These are phyloP conservation scores for Santalum album DNA, from an alignment of 164 flowering plant genomes.

Conservation along the genomic window DNA sequence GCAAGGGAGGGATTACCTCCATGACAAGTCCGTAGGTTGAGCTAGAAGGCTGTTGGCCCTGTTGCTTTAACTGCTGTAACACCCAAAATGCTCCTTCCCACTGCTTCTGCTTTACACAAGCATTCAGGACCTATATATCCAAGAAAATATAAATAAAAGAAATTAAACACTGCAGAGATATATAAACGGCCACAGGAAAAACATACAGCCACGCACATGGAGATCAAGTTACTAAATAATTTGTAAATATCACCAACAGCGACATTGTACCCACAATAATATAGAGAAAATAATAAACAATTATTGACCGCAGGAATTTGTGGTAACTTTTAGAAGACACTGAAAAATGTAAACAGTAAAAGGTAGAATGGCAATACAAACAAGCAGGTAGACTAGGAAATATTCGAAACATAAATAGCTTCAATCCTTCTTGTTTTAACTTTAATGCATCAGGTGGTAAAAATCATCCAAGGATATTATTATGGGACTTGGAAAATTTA, in stretches of 20 bases:
- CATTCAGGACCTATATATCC: conserved; percentile 65
- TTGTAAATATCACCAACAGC: too few species aligned
- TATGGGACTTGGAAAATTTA: not conserved
- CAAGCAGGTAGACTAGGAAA: not conserved
- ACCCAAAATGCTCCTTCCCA: conserved; percentile 99
- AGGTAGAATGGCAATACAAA: not conserved
- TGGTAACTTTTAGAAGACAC: too few species aligned
- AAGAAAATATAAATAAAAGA: not conserved
- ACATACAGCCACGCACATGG: not conserved
- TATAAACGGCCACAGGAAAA: not conserved
- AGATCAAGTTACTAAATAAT: too few species aligned
- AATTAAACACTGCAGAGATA: not conserved
- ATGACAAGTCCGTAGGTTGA: conserved; percentile 87
- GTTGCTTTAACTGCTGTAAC: conserved; percentile 65
- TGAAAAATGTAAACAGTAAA: not conserved
- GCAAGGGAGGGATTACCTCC: too few species aligned
- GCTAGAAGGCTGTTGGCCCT: conserved; percentile 46
- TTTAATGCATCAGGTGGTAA: not conserved
- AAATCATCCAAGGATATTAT: not conserved
- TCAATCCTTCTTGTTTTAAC: not conserved
- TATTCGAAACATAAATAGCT: not conserved
- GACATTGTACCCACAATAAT: too few species aligned
- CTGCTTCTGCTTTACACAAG: conserved; percentile 67
- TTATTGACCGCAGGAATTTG: too few species aligned
- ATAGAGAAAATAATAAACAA: too few species aligned